Evolutionary conservation across 2,329 filamentous ascomycete species (phyloP), one percentile per base, ranked within the genome.

Genomic region (Colletotrichum chrysophilum): DNA sequence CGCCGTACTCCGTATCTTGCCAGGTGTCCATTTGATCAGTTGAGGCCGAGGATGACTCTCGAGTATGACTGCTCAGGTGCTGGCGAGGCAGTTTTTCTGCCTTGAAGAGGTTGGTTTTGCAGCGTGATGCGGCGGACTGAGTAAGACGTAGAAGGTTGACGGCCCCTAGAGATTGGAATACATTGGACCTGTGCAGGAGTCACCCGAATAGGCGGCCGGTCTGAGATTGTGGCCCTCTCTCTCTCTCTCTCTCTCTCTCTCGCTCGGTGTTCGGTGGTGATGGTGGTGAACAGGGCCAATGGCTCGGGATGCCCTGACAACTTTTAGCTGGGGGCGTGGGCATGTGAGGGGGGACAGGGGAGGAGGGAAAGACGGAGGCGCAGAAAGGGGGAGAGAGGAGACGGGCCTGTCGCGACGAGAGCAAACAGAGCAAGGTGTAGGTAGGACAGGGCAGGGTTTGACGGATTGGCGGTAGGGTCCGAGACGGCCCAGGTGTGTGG

Each of bases 281-380:
- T 62, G 58, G 58, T 62, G 55, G 24, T 58, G 55, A 58, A 24
- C 52, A 28, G 21, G 65, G 26, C 28, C 43, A 52, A 52, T 61
- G 30, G 60, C 43, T 62, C 16, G 43, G 38, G 62, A 55, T 62
- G 69, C 43, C 43, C 28, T 60, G 48, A 61, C 32, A 65, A 38
- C 73, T 73, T 52, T 21, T 73, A 72, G 56, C 66, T 73, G 58
- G 70, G 36, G 36, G 70, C 73, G 56, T 62, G 61, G 56, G n/a
- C 64, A 30, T 65, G 60, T 28, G 74, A 74, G 65, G 64, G 13
- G 28, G 61, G n/a, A 13, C 32, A 56, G 60, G 56, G 65, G 21
- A 26, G 24, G 28, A 55, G 21, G 43, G 21, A 30, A 64, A 65
- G 73, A 64, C 36, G 43, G 43, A 64, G 68, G 55, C 62, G 43